Conservation (phyloP, 2,329 filamentous ascomycete genomes). For the Tolypocladium paradoxum region DNA sequence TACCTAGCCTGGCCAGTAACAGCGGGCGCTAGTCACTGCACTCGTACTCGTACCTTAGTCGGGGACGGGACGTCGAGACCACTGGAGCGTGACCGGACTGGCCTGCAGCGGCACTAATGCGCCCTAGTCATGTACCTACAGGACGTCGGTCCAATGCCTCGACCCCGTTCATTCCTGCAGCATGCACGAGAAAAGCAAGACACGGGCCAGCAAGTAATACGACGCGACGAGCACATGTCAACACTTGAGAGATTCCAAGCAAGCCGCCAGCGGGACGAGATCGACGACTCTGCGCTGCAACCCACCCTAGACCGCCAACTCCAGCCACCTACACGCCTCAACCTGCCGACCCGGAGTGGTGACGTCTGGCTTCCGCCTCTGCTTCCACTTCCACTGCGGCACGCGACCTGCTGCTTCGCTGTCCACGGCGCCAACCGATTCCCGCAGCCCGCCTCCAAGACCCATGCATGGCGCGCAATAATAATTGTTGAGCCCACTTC, state of each 20-base stretch:
- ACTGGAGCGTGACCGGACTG: not conserved
- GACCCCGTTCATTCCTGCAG: not conserved
- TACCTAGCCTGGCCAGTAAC: not conserved
- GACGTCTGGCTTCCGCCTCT: not conserved
- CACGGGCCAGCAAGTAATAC: not conserved
- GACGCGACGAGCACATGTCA: not conserved
- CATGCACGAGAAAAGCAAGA: not conserved
- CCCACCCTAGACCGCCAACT: not conserved
- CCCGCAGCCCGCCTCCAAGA: not conserved
- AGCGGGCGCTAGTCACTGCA: not conserved
- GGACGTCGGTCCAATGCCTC: not conserved
- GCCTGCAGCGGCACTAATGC: not conserved
- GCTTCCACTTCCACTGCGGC: not conserved
- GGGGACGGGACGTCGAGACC: not conserved
- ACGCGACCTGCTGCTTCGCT: not conserved
- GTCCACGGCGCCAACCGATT: not conserved
- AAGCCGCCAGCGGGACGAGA: not conserved
- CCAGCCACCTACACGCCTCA: not conserved
- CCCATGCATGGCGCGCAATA: not conserved
- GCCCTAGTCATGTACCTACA: not conserved
- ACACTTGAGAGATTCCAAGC: not conserved
- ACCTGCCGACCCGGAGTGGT: too few relatives aligned
- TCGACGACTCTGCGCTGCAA: not conserved
- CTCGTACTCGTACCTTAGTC: too few relatives aligned
- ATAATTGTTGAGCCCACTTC: not conserved